Percentiles rank a stretch among this genome's conserved stretches.
phyloP scores from a whole-genome alignment of 2,329 filamentous ascomycete species.

The Gremmenia infestans region DNA sequence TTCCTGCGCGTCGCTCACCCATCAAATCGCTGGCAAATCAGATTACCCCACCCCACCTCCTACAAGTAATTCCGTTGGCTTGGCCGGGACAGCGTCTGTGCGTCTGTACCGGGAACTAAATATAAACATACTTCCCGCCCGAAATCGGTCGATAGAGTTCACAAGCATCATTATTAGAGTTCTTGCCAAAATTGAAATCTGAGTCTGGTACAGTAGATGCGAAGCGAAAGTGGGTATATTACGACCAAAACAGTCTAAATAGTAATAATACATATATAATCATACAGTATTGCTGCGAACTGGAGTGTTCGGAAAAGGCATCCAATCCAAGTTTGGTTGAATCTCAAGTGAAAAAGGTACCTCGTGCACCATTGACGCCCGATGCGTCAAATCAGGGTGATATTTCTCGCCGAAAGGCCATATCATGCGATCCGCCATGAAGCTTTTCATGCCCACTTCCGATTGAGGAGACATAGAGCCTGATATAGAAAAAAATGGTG shows the following conservation, averaged over 20 bases:
- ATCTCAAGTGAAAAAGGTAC: not conserved
- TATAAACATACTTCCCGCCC: too few relatives aligned
- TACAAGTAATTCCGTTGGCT: too few relatives aligned
- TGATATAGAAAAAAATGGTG: not conserved
- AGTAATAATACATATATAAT: not conserved
- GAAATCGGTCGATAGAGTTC: not conserved
- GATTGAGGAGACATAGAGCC: slow-evolving; percentile 3
- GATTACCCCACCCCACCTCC: not conserved
- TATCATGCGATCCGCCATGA: slow-evolving; percentile 15
- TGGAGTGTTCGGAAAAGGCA: slow-evolving; percentile 15
- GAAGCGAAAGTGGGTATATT: not conserved
- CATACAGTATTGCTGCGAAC: not conserved
- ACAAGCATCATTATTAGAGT: not conserved
- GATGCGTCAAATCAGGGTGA: not conserved
- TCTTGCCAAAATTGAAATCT: not conserved
- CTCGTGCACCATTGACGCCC: not conserved
- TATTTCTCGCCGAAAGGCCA: slow-evolving; percentile 18
- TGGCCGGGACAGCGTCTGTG: not conserved
- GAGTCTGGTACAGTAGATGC: not conserved
- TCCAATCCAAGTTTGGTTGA: slow-evolving; percentile 9
- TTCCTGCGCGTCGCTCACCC: not conserved
- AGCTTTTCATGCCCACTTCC: slow-evolving; percentile 9
- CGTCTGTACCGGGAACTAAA: too few relatives aligned
- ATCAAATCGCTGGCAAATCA: not conserved
- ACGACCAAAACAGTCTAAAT: not conserved